Conservation (phyloP, 768 basidiomycete species). For the Suillus paluster region DNA sequence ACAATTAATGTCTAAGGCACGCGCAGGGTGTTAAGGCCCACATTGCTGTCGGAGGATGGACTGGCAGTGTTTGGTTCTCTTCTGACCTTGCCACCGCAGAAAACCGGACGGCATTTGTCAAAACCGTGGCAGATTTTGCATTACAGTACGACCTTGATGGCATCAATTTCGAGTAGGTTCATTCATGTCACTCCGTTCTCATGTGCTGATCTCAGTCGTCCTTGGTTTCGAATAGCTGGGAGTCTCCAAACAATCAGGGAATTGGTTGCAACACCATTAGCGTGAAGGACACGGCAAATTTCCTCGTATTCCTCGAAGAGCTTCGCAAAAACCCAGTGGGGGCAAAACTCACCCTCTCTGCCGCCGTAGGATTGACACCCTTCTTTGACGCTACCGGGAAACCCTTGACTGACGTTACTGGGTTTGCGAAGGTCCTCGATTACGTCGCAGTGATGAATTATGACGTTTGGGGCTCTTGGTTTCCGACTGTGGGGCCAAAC, state of each 20-base stretch:
- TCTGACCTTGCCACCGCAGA: conserved; percentile 55
- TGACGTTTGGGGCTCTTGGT: conserved; percentile 59
- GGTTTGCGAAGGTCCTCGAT: conserved; percentile 71
- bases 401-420: conserved; percentile 72
- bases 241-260: conserved; percentile 74
- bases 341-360: conserved; percentile 65
- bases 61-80: conserved; percentile 66
- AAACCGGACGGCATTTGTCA: conserved; percentile 67
- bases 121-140: conserved; percentile 56
- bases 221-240: conserved; percentile 65
- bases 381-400: conserved; percentile 62
- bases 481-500: conserved; percentile 70
- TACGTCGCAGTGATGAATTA: conserved; percentile 70
- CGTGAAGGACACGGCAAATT: conserved; percentile 70
- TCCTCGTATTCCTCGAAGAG: conserved; percentile 68
- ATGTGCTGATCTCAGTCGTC: conserved; percentile 2
- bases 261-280: conserved; percentile 69
- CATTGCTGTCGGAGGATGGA: conserved; percentile 74
- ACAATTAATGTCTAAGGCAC: neutral
- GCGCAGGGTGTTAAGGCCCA: conserved; percentile 58
- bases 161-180: conserved; percentile 41
- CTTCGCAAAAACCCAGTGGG: conserved; percentile 39
- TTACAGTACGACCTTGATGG: conserved; percentile 58
- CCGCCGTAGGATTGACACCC: conserved; percentile 66
- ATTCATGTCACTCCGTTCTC: neutral